Percentiles rank a stretch among this genome's conserved stretches.
These are phyloP conservation scores for Carex myosuroides DNA, from an alignment of 176 grass and related monocot species.

Conservation along the genomic window DNA sequence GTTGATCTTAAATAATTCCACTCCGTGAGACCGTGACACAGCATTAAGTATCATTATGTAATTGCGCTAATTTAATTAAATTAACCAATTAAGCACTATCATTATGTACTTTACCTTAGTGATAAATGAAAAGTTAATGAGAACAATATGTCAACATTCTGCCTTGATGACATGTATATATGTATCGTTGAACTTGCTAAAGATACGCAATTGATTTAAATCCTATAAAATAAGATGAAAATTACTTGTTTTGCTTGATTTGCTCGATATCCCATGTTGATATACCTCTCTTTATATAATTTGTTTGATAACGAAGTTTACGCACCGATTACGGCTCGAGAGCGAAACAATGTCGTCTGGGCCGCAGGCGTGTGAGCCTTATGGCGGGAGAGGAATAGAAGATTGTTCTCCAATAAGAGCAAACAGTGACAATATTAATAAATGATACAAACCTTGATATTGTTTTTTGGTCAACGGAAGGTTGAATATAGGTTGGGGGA, in stretches of 20 bases:
- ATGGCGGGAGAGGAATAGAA: no score
- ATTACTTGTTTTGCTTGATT: conserved; percentile 5
- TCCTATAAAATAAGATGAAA: not conserved
- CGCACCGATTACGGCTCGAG: no score
- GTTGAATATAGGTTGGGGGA: no score
- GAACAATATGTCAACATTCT: not conserved
- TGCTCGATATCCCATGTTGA: conserved; percentile 11
- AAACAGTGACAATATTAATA: no score
- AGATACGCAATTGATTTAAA: not conserved
- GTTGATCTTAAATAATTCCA: no score
- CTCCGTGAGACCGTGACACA: not conserved
- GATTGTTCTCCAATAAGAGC: no score
- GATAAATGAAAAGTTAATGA: not conserved
- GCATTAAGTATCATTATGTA: not conserved
- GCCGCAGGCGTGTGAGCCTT: no score
- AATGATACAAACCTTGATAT: no score
- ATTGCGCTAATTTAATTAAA: not conserved
- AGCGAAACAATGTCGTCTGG: no score
- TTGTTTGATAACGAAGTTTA: not conserved
- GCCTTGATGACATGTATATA: not conserved
- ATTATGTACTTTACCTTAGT: not conserved
- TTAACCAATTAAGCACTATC: not conserved
- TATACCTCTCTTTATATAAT: not conserved
- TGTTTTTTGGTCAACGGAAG: no score
- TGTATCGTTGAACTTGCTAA: not conserved